These are phyloP conservation scores for Sporothrix globosa DNA, from an alignment of 2,329 filamentous ascomycete species.

Conservation along the genomic window DNA sequence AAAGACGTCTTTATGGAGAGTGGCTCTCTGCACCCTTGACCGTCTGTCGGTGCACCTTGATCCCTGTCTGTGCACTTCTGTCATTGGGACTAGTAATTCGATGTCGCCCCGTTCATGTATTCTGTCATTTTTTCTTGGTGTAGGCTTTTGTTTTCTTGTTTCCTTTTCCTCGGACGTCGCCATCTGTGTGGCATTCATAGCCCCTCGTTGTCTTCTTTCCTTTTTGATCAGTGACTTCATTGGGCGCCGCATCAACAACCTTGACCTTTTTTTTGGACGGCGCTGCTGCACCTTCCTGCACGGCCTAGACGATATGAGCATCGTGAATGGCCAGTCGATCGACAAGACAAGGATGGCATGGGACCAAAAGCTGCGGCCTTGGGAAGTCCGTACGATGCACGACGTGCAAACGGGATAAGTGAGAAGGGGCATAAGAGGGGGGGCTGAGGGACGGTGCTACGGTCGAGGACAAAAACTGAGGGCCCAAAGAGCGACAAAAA, in stretches of 20 bases:
- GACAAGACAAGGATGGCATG: neutral
- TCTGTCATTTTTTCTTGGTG: neutral
- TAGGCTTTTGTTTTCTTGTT: neutral
- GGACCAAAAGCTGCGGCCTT: neutral
- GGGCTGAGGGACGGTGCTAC: neutral
- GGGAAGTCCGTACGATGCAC: neutral
- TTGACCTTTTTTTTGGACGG: neutral
- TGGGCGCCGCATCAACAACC: neutral
- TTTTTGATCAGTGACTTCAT: neutral
- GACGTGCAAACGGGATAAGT: neutral
- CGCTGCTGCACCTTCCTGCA: neutral
- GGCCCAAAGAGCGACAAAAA: neutral
- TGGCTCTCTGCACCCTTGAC: neutral
- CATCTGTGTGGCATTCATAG: too few species aligned
- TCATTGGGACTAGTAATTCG: neutral
- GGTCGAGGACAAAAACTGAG: constrained; percentile 1
- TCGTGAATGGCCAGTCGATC: constrained; percentile 10
- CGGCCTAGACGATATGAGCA: neutral
- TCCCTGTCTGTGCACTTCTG: constrained; percentile 6
- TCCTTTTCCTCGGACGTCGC: neutral
- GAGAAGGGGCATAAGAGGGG: constrained; percentile 8
- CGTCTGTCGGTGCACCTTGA: neutral
- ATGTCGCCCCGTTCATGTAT: neutral
- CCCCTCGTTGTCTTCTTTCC: neutral
- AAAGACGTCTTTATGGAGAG: neutral